Percentiles rank a stretch among this genome's conserved stretches.
Evolutionary conservation across 2,329 filamentous ascomycete species (phyloP).

Genomic region (Epicoccum sorghinum): DNA sequence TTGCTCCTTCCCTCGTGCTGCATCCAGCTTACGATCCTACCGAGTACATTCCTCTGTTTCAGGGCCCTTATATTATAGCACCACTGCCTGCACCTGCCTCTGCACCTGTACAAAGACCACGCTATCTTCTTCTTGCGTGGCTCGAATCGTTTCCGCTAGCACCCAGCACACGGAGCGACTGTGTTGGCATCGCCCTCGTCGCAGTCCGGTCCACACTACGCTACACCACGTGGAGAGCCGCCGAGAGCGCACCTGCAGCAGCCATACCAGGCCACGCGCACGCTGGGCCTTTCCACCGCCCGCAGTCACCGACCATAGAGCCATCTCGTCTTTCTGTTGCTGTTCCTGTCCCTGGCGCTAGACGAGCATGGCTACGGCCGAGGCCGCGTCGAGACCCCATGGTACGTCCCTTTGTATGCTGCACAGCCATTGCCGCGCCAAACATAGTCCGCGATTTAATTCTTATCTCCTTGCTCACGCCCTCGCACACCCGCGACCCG

Average conservation of each 20-base stretch:
- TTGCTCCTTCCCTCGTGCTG: slow-evolving; percentile 11
- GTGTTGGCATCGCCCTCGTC: slow-evolving; percentile 23
- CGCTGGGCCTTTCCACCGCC: neutral
- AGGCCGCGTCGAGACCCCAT: slow-evolving; percentile 52
- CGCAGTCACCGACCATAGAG: neutral
- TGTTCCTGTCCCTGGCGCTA: slow-evolving; percentile 15
- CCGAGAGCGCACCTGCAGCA: slow-evolving; percentile 3
- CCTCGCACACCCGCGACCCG: slow-evolving; percentile 5
- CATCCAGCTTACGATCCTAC: slow-evolving; percentile 13
- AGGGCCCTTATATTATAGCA: slow-evolving; percentile 1
- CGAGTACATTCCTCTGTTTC: slow-evolving; percentile 16
- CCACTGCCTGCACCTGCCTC: neutral
- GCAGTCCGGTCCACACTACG: slow-evolving; percentile 23
- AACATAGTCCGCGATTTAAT: slow-evolving; percentile 4
- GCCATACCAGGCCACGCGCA: slow-evolving; percentile 12
- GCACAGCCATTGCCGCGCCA: slow-evolving; percentile 31
- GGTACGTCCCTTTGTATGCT: slow-evolving; percentile 44
- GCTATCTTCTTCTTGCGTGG: neutral
- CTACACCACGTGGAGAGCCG: slow-evolving; percentile 25
- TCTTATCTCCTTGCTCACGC: slow-evolving; percentile 1
- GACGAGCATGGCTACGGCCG: slow-evolving; percentile 51
- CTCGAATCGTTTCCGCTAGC: neutral
- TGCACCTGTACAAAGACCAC: neutral
- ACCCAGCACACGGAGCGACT: slow-evolving; percentile 8
- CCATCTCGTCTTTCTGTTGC: neutral